Conservation (phyloP, 2,329 filamentous ascomycete species). For the Fulvia fulva region DNA sequence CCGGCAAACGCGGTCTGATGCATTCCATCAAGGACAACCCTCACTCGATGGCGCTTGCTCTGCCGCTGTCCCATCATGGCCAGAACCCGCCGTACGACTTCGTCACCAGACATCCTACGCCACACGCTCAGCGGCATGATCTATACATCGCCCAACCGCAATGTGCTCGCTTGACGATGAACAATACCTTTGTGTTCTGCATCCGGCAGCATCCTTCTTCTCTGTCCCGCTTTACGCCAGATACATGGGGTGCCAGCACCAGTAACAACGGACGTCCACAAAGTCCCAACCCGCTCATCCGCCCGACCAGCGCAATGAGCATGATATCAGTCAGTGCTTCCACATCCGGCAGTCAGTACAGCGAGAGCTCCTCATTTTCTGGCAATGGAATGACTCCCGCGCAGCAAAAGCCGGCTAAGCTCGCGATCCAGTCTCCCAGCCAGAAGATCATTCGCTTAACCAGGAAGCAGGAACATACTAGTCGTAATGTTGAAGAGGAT, state of each 20-base stretch:
- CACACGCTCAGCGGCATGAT: conserved; percentile 94
- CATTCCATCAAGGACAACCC: conserved; percentile 96
- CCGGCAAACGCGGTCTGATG: conserved; percentile 91
- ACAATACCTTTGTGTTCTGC: conserved; percentile 97
- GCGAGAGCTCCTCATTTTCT: conserved; percentile 53
- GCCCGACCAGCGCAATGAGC: conserved; percentile 57
- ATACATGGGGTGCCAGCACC: conserved; percentile 35
- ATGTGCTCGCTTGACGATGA: conserved; percentile 78
- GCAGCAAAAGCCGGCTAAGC: conserved; percentile 78
- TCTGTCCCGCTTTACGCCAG: conserved; percentile 39
- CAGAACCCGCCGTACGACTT: conserved; percentile 95
- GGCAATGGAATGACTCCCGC: conserved; percentile 49
- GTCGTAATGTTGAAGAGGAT: conserved; percentile 54
- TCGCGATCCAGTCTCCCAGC: conserved; percentile 89
- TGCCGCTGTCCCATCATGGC: conserved; percentile 87
- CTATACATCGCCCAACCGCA: conserved; percentile 96
- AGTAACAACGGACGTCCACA: conserved; percentile 39
- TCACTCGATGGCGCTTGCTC: conserved; percentile 79
- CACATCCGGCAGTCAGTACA: conserved; percentile 50
- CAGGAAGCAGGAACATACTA: conserved; percentile 62
- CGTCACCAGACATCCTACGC: conserved; percentile 86
- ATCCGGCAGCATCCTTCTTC: conserved; percentile 86
- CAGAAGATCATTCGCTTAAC: conserved; percentile 91
- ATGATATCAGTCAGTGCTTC: conserved; percentile 55
- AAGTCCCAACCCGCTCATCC: conserved; percentile 50